Evolutionary conservation across 2,329 filamentous ascomycete species (phyloP), one percentile per base, ranked within the genome.

Genomic region (Aspergillus sp.): DNA sequence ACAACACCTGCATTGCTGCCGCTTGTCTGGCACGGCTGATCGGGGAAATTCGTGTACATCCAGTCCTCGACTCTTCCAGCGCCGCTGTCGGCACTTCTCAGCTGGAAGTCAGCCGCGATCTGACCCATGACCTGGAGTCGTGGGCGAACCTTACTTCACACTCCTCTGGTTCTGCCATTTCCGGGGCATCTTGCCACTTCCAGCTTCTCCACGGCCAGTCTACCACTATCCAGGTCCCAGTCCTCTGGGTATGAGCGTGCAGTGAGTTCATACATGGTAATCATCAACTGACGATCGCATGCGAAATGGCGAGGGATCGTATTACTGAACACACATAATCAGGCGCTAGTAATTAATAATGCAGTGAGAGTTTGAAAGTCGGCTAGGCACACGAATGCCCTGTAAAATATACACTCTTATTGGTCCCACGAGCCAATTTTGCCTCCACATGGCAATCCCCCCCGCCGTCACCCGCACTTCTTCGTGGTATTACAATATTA

Each of bases 401-500:
- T 48, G 55, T 57, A 57, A 57, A 46, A 40, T 3, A n/a, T 8
- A 12, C 7, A 11, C 12, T 44, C 2, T 50, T 14, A 57, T 54
- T 57, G 55, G 50, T 6, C 4, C 14, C 33, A 8, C 6, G 7
- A 33, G 23, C 49, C 15, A 52, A 37, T 50, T 41, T 5, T 15
- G 35, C 17, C 50, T 56, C 55, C 55, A 57, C 55, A 57, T 57
- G 43, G 50, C 50, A 53, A 52, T 45, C 31, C 41, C 55, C 55
- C 55, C 55, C 55, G 49, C 50, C 44, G 50, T 57, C 55, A 54
- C 55, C 55, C 55, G 55, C 55, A 57, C 50, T 43, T 25, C 15
- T 33, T 31, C 48, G 43, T 11, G 8, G 27, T 57, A 57, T 57
- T 57, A 52, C 50, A 33, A 46, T 45, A 57, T 54, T 57, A 53